phyloP scores from a whole-genome alignment of 139 green algal genomes.

The Edaphochlamys debaryana region DNA sequence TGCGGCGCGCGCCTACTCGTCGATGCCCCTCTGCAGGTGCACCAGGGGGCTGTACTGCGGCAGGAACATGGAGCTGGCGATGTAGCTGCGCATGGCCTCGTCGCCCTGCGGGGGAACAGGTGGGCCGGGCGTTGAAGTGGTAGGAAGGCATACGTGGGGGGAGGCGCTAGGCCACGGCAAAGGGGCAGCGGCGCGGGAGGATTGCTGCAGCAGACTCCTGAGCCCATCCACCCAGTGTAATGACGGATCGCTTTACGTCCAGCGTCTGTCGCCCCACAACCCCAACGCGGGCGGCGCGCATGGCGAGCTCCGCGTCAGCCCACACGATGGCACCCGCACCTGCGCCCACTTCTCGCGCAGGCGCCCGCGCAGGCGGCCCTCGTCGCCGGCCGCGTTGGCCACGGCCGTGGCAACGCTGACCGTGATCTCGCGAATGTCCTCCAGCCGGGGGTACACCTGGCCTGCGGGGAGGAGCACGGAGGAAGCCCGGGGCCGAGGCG shows the following conservation, averaged over 20 bases:
- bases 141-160: too few species aligned
- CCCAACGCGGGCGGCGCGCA: too few species aligned
- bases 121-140: too few species aligned
- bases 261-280: too few species aligned
- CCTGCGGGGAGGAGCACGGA: slow-evolving; percentile 9
- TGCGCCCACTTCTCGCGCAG: slow-evolving; percentile 14
- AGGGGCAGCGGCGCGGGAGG: too few species aligned
- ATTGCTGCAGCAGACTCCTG: too few species aligned
- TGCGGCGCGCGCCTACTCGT: slow-evolving; percentile 24
- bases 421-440: slow-evolving; percentile 71
- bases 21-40: slow-evolving; percentile 50
- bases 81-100: slow-evolving; percentile 27
- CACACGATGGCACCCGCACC: too few species aligned
- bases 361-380: slow-evolving; percentile 47
- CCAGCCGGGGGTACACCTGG: slow-evolving; percentile 59
- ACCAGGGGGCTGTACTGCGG: slow-evolving; percentile 58
- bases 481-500: too few species aligned
- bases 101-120: slow-evolving; percentile 18
- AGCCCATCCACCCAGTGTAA: too few species aligned
- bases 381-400: slow-evolving; percentile 65
- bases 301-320: too few species aligned
- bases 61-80: slow-evolving; percentile 54
- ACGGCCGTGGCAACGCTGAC: slow-evolving; percentile 66
- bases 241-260: too few species aligned
- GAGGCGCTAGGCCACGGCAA: too few species aligned